Evolutionary conservation across 176 grass and related monocot species (phyloP), one percentile per base, ranked within the genome.

Genomic region (Lolium multiflorum): DNA sequence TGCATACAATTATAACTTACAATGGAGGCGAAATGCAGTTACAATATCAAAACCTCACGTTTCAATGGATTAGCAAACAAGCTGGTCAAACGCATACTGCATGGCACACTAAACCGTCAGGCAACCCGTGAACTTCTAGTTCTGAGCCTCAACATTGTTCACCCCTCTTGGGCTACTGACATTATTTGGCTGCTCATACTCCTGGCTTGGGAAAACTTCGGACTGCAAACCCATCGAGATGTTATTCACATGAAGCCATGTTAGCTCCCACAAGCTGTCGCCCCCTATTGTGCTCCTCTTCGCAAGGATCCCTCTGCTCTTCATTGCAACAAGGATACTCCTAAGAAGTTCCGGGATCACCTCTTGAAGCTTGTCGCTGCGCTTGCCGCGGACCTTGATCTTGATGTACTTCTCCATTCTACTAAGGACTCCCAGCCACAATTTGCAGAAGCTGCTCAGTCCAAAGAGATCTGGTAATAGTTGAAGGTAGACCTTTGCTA

Each of bases 401-500:
- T 99, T 99, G 76, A 93, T 89, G 62, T 85, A 99, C 80, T 99
- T 97, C 91, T 97, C 97, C 97, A 99, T 94, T n/a, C 94, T 76
- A 57, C 89, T 91, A 72, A 99, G 92, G 57, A 99, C 85, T 35
- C 97, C 97, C 28, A 94, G 83, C 97, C 97, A 99, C 71, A 99
- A 78, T 59, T 99, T 97, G 83, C 90, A 99, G 79, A 99, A 99
- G 80, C 92, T 94, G 89, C 94, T 94, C 17, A 97, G 79, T 55
- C 87, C 81, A 44, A 76, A 93, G 72, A 99, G 89, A 82, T 93
- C 85, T 0, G 92, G 94, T 10, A 97, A 72, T 46, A 97, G 74
- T 41, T 99, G 90, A 80, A 99, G 88, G 65, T 94, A 93, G 1
- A 93, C 89, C 75, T 88, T 97, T 5, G 97, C 85, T 3, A 94